phyloP scores from a whole-genome alignment of 2,329 filamentous ascomycete genomes.

The Nothophaeocryptopus gaeumannii region DNA sequence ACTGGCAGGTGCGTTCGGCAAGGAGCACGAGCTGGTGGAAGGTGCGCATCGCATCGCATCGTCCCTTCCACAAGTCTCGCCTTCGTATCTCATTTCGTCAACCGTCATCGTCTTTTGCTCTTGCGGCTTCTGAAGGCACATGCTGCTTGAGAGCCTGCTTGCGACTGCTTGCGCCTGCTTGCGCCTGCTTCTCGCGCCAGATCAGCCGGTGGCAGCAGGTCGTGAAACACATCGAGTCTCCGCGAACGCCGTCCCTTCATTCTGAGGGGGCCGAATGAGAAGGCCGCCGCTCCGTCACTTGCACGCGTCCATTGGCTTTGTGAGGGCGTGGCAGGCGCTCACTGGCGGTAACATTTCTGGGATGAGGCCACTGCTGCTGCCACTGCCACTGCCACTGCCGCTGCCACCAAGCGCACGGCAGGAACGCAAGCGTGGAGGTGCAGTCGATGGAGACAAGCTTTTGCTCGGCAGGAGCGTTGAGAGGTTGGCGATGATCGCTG shows the following conservation, averaged over 20 bases:
- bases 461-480: not conserved
- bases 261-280: constrained; percentile 17
- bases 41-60: constrained; percentile 8
- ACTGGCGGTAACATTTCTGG: constrained; percentile 12
- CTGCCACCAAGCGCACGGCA: constrained; percentile 3
- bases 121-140: too few species aligned
- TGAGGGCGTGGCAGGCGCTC: constrained; percentile 20
- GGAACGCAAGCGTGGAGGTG: constrained; percentile 4
- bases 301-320: constrained; percentile 2
- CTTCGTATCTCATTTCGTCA: constrained; percentile 11
- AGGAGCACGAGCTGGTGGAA: constrained; percentile 13
- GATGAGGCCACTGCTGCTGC: constrained; percentile 8
- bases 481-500: not conserved
- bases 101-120: not conserved
- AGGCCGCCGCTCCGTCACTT: not conserved
- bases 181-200: constrained; percentile 15
- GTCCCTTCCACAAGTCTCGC: constrained; percentile 2
- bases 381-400: too few species aligned
- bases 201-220: constrained; percentile 11
- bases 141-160: not conserved
- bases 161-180: constrained; percentile 6
- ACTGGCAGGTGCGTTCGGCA: not conserved
- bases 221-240: constrained; percentile 8
- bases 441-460: constrained; percentile 7
- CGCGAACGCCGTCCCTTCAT: constrained; percentile 14